Base-by-base conservation (phyloP, 140 eudicot species). In the Anethum foeniculum region DNA sequence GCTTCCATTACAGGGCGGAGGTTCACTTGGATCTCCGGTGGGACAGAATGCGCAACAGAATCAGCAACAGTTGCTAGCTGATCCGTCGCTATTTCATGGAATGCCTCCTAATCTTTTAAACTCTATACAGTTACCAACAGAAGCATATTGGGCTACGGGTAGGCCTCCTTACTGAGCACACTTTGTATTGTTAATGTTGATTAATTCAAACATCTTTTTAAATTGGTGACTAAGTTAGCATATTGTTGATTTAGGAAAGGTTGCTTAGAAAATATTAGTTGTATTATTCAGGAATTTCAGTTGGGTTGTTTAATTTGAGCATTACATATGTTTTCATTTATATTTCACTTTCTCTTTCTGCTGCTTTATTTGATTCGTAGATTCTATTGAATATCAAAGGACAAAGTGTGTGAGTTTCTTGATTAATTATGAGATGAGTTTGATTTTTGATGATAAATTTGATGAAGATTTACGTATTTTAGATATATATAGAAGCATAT, bases 31-130 rank as follows among this genome's bases (percentile, higher is more conserved):
- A 48, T 86, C 92, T 67, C 91, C 93, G 30, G 87, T 90, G 0
- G 87, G 84, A n/a, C 77, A 74, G 36, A 85, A 80, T 49, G 36
- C 64, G 12, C 84, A 78, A 51, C 86, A 80, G 51, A 87, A 72
- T 39, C 88, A 71, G 52, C 77, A 80, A 21, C 46, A 41, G 46
- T 83, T 75, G 46, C 84, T 88, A 19, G 48, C 85, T 0, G 95
- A 90, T 80, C 95, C 92, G 10, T 85, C 90, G n/a, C 80, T 88
- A 5, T 88, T 90, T 79, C 90, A 88, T 76, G 94, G 94, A n/a
- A 82, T 90, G 95, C 89, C 89, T 60, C 92, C 86, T 1, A 90
- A 88, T 77, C 87, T 90, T 38, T 81, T 86, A 47, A 88, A 90
- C 81, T 83, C 95, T 10, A 82, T 90, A 83, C 95, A 86, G 39